Conservation (phyloP, 2,329 filamentous ascomycete genomes). For the Alternaria infectoria region DNA sequence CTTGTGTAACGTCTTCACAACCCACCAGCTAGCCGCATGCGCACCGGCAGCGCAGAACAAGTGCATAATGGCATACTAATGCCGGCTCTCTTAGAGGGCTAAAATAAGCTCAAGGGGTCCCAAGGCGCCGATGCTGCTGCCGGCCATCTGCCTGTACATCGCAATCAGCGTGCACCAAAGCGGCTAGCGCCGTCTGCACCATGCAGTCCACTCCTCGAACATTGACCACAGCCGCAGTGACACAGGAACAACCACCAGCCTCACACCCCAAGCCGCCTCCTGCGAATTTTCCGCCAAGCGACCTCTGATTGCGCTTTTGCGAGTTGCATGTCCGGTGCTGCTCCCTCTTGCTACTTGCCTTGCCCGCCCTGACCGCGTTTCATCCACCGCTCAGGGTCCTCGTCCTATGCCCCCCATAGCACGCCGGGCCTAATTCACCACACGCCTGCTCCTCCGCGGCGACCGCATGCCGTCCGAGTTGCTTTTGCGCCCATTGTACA, state of each 20-base stretch:
- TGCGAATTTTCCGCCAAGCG: constrained; percentile 1
- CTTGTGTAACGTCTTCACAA: background rate
- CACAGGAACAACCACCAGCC: constrained; percentile 12
- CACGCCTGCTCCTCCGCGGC: constrained; percentile 9
- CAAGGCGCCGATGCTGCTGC: constrained; percentile 9
- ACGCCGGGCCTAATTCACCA: constrained; percentile 6
- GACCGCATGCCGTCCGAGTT: constrained; percentile 18
- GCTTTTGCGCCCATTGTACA: constrained; percentile 16
- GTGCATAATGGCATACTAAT: background rate
- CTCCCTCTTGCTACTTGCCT: constrained; percentile 17
- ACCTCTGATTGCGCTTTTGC: constrained; percentile 6
- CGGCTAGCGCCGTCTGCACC: constrained; percentile 9
- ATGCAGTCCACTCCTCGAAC: constrained; percentile 12
- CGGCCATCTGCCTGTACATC: constrained; percentile 7
- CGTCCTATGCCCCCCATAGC: constrained; percentile 21
- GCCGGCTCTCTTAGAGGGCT: background rate
- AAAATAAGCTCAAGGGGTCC: constrained; percentile 5
- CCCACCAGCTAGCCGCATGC: background rate
- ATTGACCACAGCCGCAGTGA: constrained; percentile 14
- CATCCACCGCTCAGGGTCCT: constrained; percentile 33
- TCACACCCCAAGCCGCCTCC: background rate
- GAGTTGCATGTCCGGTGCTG: constrained; percentile 1
- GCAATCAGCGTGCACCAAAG: constrained; percentile 9
- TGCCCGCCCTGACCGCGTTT: constrained; percentile 33
- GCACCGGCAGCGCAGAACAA: background rate